phyloP scores from a whole-genome alignment of 2,329 filamentous ascomycete genomes.

The Lizonia empirigonia region DNA sequence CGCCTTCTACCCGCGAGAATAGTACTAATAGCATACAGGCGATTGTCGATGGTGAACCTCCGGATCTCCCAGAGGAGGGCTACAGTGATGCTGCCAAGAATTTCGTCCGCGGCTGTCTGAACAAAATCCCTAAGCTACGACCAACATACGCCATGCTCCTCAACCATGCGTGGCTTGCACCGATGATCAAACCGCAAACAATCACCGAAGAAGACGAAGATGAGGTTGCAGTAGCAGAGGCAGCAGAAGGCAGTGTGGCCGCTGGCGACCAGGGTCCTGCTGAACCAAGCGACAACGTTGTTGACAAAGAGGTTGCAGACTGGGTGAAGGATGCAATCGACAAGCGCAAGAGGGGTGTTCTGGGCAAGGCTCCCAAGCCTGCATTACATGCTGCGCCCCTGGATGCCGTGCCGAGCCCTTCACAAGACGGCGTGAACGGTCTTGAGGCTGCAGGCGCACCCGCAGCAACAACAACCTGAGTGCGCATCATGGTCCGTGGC shows the following conservation, averaged over 20 bases:
- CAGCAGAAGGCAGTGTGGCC: conserved; percentile 50
- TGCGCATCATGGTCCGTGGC: background rate
- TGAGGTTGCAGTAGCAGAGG: conserved; percentile 52
- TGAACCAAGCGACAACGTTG: conserved; percentile 49
- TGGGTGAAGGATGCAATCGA: conserved; percentile 81
- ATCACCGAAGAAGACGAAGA: conserved; percentile 74
- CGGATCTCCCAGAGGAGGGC: conserved; percentile 76
- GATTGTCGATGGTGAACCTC: conserved; percentile 96
- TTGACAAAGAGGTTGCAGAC: conserved; percentile 80
- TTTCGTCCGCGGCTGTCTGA: conserved; percentile 87
- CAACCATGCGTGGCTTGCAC: conserved; percentile 84
- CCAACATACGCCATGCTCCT: conserved; percentile 92
- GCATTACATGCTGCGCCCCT: conserved; percentile 87
- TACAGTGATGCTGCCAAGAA: conserved; percentile 82
- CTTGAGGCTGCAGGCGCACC: conserved; percentile 26
- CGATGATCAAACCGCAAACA: conserved; percentile 75
- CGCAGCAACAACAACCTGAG: conserved; percentile 21
- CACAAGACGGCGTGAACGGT: conserved; percentile 31
- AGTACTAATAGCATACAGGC: conserved; percentile 62
- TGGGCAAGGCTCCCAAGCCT: conserved; percentile 65
- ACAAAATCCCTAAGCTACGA: conserved; percentile 90
- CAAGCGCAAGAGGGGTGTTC: conserved; percentile 65
- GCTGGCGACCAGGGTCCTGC: conserved; percentile 38
- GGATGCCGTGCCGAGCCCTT: conserved; percentile 64
- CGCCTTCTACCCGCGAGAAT: background rate